phyloP scores from a whole-genome alignment of 306 rosid species.

The Ziziphus jujuba region DNA sequence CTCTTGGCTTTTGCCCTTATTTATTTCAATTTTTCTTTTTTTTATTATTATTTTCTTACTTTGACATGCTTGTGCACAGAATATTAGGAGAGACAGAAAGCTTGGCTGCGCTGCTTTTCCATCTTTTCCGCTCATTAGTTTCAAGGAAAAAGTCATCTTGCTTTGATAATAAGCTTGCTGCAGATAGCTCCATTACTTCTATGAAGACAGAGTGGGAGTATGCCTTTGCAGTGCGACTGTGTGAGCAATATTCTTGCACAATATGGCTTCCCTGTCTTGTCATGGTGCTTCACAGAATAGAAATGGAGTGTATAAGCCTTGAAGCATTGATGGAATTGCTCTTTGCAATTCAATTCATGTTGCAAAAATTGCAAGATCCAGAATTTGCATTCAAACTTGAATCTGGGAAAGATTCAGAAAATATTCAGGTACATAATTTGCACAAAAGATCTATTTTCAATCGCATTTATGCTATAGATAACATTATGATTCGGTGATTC shows the following conservation, averaged over 20 bases:
- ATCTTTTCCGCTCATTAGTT: slow-evolving; percentile 69
- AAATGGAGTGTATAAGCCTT: slow-evolving; percentile 27
- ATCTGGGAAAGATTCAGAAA: slow-evolving; percentile 52
- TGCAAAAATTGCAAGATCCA: slow-evolving; percentile 83
- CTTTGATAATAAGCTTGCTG: slow-evolving; percentile 24
- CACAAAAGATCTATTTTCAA: not conserved
- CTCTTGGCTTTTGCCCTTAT: not conserved
- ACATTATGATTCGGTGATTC: not conserved
- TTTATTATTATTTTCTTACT: no score
- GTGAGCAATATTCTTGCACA: slow-evolving; percentile 69
- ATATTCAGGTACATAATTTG: slow-evolving; percentile 67
- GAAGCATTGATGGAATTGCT: slow-evolving; percentile 49
- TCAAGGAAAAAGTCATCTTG: slow-evolving; percentile 51
- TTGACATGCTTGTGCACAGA: slow-evolving; percentile 47
- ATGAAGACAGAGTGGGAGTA: slow-evolving; percentile 77
- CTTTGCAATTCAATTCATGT: slow-evolving; percentile 60
- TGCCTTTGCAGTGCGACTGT: slow-evolving; percentile 61
- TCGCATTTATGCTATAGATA: not conserved
- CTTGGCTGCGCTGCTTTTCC: slow-evolving; percentile 69
- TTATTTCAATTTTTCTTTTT: slow-evolving; percentile 17
- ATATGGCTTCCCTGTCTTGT: slow-evolving; percentile 90
- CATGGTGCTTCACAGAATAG: slow-evolving; percentile 44
- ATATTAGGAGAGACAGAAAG: slow-evolving; percentile 75
- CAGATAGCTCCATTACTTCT: slow-evolving; percentile 44
- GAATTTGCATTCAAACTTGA: slow-evolving; percentile 60